Conservation (phyloP, 441 rosid species). For the Kokia cookei region DNA sequence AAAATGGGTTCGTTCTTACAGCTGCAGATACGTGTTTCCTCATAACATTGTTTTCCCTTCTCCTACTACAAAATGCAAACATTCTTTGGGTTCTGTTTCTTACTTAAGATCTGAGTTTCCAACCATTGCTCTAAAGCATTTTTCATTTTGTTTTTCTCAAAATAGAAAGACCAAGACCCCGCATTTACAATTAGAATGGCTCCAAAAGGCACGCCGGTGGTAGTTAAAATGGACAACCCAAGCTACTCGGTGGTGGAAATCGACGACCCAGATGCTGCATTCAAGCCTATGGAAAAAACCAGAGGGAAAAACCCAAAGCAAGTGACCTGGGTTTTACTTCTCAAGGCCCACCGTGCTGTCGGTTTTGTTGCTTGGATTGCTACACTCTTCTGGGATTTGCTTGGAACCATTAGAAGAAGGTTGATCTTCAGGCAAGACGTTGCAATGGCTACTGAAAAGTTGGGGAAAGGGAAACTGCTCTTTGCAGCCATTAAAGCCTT, state of each 20-base stretch:
- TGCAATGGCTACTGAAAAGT: slow-evolving; percentile 48
- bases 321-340: slow-evolving; percentile 85
- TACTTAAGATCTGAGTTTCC: slow-evolving; percentile 42
- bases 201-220: slow-evolving; percentile 66
- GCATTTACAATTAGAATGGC: too few species aligned
- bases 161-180: too few species aligned
- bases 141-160: not conserved
- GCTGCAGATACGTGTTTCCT: slow-evolving; percentile 52
- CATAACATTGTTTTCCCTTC: slow-evolving; percentile 24
- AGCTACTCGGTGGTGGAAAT: slow-evolving; percentile 79
- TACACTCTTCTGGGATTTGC: slow-evolving; percentile 66
- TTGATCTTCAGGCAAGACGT: slow-evolving; percentile 59
- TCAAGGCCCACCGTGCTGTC: slow-evolving; percentile 81
- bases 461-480: slow-evolving; percentile 62
- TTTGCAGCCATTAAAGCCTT: slow-evolving; percentile 52
- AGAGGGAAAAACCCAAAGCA: slow-evolving; percentile 87
- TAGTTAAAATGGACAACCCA: slow-evolving; percentile 83
- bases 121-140: slow-evolving; percentile 7
- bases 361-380: slow-evolving; percentile 79
- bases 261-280: slow-evolving; percentile 79
- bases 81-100: slow-evolving; percentile 10
- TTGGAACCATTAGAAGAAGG: slow-evolving; percentile 68
- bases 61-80: slow-evolving; percentile 8
- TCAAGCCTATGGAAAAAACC: slow-evolving; percentile 67
- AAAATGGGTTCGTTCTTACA: slow-evolving; percentile 21